Conservation (phyloP, 768 basidiomycete species). For the Kwoniella pini region DNA sequence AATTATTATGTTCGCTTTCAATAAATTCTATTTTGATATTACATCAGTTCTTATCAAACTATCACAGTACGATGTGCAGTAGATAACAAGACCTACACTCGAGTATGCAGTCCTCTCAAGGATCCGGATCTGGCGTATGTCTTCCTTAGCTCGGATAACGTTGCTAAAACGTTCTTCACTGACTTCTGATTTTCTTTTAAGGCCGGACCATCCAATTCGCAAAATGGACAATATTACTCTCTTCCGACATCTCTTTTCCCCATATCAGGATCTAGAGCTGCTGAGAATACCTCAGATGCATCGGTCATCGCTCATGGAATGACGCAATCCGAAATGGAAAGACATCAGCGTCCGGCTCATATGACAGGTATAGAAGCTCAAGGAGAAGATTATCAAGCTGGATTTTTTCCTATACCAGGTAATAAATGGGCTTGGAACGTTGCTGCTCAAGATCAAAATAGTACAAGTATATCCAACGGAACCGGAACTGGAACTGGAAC, state of each 20-base stretch:
- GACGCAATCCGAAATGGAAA: slow-evolving; percentile 5
- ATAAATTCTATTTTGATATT: too few relatives aligned
- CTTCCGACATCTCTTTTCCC: slow-evolving; percentile 7
- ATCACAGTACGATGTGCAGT: too few relatives aligned
- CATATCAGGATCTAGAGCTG: slow-evolving; percentile 5
- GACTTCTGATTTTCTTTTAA: not conserved
- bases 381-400: not conserved
- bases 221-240: not conserved
- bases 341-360: slow-evolving; percentile 15
- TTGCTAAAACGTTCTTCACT: not conserved
- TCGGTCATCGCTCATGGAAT: slow-evolving; percentile 1
- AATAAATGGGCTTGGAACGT: not conserved
- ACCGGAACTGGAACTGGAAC: too few relatives aligned
- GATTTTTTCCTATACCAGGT: slow-evolving; percentile 13
- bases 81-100: too few relatives aligned
- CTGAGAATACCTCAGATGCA: not conserved
- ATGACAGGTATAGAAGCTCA: slow-evolving; percentile 1
- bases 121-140: not conserved
- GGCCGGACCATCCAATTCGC: not conserved
- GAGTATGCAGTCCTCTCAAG: slow-evolving; percentile 7
- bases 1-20: too few relatives aligned
- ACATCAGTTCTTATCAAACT: too few relatives aligned
- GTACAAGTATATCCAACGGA: too few relatives aligned
- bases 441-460: too few relatives aligned
- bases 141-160: not conserved